phyloP scores from a whole-genome alignment of 208 protist genomes.

The Wallacemonas sp. region DNA sequence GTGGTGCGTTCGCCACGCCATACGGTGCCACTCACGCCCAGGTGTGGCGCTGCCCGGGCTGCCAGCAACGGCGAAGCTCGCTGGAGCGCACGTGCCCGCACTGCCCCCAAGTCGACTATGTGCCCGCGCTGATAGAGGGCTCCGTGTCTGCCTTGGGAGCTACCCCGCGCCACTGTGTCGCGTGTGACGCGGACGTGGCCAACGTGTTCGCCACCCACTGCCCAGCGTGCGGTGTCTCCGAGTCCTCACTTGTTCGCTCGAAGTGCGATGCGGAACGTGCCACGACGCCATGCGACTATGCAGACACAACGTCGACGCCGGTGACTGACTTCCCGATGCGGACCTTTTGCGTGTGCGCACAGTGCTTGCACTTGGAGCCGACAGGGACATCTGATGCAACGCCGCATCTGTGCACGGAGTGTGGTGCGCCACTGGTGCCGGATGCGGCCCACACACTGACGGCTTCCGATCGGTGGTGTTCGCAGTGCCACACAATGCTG shows the following conservation, averaged over 20 bases:
- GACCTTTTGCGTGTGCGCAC: slow-evolving; percentile 4
- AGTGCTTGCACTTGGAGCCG: slow-evolving; percentile 6
- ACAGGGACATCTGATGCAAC: no score
- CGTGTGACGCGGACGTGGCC: slow-evolving; percentile 28
- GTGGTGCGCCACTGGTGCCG: not conserved
- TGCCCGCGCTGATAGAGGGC: slow-evolving; percentile 45
- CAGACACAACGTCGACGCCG: no score
- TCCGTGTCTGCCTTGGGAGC: not conserved
- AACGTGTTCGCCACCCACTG: slow-evolving; percentile 46
- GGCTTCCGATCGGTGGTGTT: slow-evolving; percentile 17
- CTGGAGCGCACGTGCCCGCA: slow-evolving; percentile 75
- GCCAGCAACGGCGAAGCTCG: slow-evolving; percentile 60
- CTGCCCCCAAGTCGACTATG: slow-evolving; percentile 82
- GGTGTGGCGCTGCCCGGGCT: slow-evolving; percentile 76
- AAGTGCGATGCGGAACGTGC: not conserved
- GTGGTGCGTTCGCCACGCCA: slow-evolving; percentile 46
- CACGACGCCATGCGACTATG: no score
- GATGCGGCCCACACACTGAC: not conserved
- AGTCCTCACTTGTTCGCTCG: not conserved
- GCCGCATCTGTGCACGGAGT: no score
- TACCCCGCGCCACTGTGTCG: slow-evolving; percentile 26
- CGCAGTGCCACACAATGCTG: slow-evolving; percentile 19
- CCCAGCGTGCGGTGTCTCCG: slow-evolving; percentile 12
- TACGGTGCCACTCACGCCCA: slow-evolving; percentile 38
- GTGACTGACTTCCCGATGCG: not conserved